These are phyloP conservation scores for Rutstroemia sp. DNA, from an alignment of 2,329 filamentous ascomycete genomes.

Conservation along the genomic window DNA sequence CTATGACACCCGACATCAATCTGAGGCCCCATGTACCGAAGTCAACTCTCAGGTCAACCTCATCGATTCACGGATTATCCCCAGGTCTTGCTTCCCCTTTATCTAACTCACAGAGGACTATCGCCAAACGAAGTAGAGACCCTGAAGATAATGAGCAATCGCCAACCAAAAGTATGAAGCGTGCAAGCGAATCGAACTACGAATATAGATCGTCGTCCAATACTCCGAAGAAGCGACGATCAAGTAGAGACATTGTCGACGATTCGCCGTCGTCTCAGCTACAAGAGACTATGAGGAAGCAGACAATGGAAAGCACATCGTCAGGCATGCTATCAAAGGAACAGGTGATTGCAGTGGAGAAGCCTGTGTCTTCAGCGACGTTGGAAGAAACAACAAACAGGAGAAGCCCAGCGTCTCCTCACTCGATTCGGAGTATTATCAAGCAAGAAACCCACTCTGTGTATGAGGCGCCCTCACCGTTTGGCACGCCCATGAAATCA, in stretches of 20 bases:
- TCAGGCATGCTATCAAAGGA: not conserved
- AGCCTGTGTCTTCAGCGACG: not conserved
- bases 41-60: slow-evolving; percentile 19
- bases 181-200: not conserved
- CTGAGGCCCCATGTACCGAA: slow-evolving; percentile 26
- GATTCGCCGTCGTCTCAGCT: not conserved
- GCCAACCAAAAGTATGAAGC: not conserved
- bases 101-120: slow-evolving; percentile 10
- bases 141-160: not conserved
- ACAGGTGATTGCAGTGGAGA: not conserved
- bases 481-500: slow-evolving; percentile 4
- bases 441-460: slow-evolving; percentile 22
- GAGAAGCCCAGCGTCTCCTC: not conserved
- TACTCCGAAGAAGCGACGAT: not conserved
- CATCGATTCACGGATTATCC: slow-evolving; percentile 19
- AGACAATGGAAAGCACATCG: not conserved
- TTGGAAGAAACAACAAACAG: not conserved
- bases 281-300: not conserved
- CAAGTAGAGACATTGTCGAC: not conserved
- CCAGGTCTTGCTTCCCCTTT: slow-evolving; percentile 18
- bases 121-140: not conserved
- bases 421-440: not conserved
- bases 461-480: slow-evolving; percentile 7
- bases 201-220: not conserved
- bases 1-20: slow-evolving; percentile 45